A percentile compares a stretch with the other conserved stretches of the same genome.
Conservation (phyloP, 192 early-diverging fungal genomes). For the Podila verticillata region DNA sequence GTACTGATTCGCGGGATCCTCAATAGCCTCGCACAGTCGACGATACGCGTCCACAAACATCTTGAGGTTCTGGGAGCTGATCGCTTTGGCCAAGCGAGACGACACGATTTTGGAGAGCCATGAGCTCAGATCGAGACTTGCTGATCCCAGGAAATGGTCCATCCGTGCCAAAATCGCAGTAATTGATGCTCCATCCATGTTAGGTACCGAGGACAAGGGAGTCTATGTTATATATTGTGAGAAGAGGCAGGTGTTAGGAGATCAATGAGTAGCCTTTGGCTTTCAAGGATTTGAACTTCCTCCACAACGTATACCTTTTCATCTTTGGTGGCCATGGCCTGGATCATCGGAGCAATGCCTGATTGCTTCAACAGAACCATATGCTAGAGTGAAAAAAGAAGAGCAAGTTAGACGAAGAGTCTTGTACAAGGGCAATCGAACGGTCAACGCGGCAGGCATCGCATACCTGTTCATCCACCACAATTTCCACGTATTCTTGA, state of each 20-base stretch:
- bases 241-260: background rate
- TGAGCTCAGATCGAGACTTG: slow-evolving; percentile 64
- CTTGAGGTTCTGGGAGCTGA: slow-evolving; percentile 62
- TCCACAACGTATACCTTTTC: slow-evolving; percentile 50
- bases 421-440: no score
- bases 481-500: slow-evolving; percentile 65
- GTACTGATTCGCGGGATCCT: slow-evolving; percentile 68
- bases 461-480: slow-evolving; percentile 74
- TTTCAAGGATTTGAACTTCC: background rate
- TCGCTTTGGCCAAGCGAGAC: slow-evolving; percentile 57
- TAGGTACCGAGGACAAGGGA: slow-evolving; percentile 63
- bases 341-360: slow-evolving; percentile 62
- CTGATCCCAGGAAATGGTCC: slow-evolving; percentile 73
- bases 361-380: slow-evolving; percentile 69
- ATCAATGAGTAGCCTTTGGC: no score
- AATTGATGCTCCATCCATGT: slow-evolving; percentile 63
- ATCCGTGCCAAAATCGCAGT: slow-evolving; percentile 64
- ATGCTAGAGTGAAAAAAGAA: slow-evolving; percentile 53
- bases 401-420: background rate
- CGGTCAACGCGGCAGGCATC: background rate
- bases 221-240: slow-evolving; percentile 39
- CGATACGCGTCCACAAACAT: slow-evolving; percentile 73
- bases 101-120: slow-evolving; percentile 59
- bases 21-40: slow-evolving; percentile 60
- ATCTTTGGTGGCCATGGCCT: slow-evolving; percentile 65